phyloP scores from a whole-genome alignment of 768 basidiomycete genomes.

The Pholiota molesta region DNA sequence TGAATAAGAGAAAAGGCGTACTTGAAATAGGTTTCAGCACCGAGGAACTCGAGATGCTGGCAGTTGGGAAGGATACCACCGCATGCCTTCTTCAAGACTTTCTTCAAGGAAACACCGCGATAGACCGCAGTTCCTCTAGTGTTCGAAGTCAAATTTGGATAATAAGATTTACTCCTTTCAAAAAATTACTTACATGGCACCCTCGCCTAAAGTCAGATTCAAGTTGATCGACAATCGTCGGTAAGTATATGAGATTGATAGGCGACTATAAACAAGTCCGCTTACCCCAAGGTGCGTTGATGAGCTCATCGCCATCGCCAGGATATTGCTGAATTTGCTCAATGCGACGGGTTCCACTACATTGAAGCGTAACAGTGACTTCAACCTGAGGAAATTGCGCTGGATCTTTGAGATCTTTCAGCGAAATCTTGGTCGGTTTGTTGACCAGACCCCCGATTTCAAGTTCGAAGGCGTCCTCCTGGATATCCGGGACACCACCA shows the following conservation, averaged over 20 bases:
- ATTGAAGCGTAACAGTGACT: constrained; percentile 17
- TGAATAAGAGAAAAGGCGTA: not conserved
- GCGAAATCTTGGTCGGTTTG: constrained; percentile 15
- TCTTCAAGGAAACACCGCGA: constrained; percentile 18
- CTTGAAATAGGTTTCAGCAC: constrained; percentile 20
- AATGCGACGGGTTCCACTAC: constrained; percentile 20
- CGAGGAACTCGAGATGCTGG: constrained; percentile 18
- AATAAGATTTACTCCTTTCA: not conserved
- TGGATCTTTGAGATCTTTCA: constrained; percentile 16
- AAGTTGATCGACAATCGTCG: not conserved
- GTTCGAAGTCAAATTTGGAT: no score
- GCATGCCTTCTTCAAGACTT: constrained; percentile 19
- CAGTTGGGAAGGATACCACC: constrained; percentile 14
- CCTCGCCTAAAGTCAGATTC: constrained; percentile 7
- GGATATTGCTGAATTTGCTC: constrained; percentile 20
- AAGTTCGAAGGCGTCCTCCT: constrained; percentile 15
- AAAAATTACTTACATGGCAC: constrained; percentile 11
- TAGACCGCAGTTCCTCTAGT: constrained; percentile 18
- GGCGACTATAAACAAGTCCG: not conserved
- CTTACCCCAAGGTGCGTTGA: constrained; percentile 20
- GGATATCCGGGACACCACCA: constrained; percentile 18
- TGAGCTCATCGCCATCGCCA: constrained; percentile 20
- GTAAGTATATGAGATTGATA: not conserved
- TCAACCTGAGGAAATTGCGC: constrained; percentile 15
- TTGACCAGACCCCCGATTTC: constrained; percentile 20